Base-by-base conservation (phyloP, 306 rosid genomes). In the Vicia sativa region DNA sequence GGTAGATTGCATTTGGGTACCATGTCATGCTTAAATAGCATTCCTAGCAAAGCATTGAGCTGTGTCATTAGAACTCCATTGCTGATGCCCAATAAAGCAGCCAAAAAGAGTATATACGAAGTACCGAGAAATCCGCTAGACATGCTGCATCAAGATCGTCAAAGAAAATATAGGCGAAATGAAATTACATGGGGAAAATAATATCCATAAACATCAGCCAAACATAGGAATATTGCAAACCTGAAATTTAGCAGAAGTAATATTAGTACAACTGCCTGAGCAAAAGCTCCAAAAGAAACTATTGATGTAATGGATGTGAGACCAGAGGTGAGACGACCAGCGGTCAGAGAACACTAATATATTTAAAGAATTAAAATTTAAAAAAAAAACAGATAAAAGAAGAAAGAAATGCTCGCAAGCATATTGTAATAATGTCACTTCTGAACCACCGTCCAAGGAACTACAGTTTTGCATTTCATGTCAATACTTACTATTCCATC, bases 271-370 rank as follows among this genome's bases (percentile, higher is more conserved):
- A 80, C 21, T 6, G 95, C 95, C 60, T 92, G 95, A 42, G 61
- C 65, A 37, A 83, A 65, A 70, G 80, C 84, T 70, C 98, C 98
- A 37, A 67, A 61, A 4, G 86, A 81, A 55, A 92, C 87, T 71
- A 86, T 86, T 28, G 78, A 50, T 11, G 88, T 85, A 80, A 92
- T 87, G 38, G 96, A 86, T 12, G 77, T 53, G 74, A 89, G 98
- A 75, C 91, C 92, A 54, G 92, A 84, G 42, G 96, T 92, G 55
- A 89, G 91, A 63, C 89, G 88, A 74, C 98, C 95, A 62, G 98
- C 92, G 43, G 68, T 72, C 66, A 89, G 73, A 42, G 98, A 89
- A 79, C 92, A 87, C 89, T 92, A 70, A n/a, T 54, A 82, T 23
- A 53, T 79, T 37, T 14, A 34, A 55, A 62, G 34, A 67, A 53